These are phyloP conservation scores for Oryza punctata DNA, from an alignment of 176 grass and related monocot genomes.

Conservation along the genomic window DNA sequence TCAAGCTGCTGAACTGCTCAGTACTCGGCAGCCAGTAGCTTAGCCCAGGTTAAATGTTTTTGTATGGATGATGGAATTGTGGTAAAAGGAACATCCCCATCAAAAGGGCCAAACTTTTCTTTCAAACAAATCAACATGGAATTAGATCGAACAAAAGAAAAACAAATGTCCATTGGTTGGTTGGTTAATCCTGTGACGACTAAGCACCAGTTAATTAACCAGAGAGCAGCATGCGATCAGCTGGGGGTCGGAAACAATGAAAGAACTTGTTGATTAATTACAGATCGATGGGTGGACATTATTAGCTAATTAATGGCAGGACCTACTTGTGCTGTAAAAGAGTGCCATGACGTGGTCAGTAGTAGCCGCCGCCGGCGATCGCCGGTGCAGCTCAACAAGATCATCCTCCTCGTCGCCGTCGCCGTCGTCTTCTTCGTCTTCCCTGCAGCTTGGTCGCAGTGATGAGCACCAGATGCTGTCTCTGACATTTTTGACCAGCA, in stretches of 20 bases:
- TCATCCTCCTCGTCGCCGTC: neutral
- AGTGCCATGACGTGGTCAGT: slow-evolving; percentile 83
- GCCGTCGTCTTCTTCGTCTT: neutral
- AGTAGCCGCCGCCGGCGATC: neutral
- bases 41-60: neutral
- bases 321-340: slow-evolving; percentile 57
- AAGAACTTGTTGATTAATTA: slow-evolving; percentile 33
- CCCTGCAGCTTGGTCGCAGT: neutral
- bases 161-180: neutral
- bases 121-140: neutral
- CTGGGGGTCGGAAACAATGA: neutral
- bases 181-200: neutral
- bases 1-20: neutral
- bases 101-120: neutral
- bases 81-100: neutral
- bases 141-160: neutral
- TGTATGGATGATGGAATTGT: neutral
- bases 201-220: slow-evolving; percentile 3
- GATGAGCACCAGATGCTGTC: slow-evolving; percentile 72
- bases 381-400: slow-evolving; percentile 2
- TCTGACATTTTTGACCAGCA: slow-evolving; percentile 67
- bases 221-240: neutral
- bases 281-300: neutral
- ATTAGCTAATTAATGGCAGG: slow-evolving; percentile 8
- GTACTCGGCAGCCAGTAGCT: neutral